These are phyloP conservation scores for Xylaria sp. DNA, from an alignment of 2,329 filamentous ascomycete species.

Conservation along the genomic window DNA sequence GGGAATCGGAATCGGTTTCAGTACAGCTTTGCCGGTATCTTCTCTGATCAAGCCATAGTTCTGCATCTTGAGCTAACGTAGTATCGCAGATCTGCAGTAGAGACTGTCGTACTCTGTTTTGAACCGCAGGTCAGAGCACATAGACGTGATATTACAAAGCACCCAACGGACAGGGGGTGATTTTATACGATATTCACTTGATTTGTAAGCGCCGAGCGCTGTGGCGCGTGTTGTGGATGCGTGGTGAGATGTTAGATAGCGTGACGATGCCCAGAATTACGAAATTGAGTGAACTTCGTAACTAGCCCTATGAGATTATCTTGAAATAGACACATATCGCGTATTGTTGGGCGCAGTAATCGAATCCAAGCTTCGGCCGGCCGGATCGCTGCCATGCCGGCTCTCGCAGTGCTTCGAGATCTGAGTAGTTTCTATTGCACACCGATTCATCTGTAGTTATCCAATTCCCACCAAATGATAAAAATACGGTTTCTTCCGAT, in stretches of 20 bases:
- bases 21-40: not conserved
- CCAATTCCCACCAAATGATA: too few relatives aligned
- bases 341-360: too few relatives aligned
- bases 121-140: not conserved
- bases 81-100: not conserved
- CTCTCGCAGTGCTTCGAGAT: too few relatives aligned
- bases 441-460: too few relatives aligned
- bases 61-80: not conserved
- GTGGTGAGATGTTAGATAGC: not conserved
- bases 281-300: too few relatives aligned
- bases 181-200: not conserved
- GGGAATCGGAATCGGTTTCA: slow-evolving; percentile 9
- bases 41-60: slow-evolving; percentile 17
- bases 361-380: too few relatives aligned
- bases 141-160: not conserved
- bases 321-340: too few relatives aligned
- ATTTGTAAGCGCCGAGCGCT: slow-evolving; percentile 1
- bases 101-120: not conserved
- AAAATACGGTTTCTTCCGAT: too few relatives aligned
- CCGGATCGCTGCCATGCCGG: too few relatives aligned
- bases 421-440: too few relatives aligned
- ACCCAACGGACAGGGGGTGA: not conserved
- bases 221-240: not conserved
- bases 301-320: too few relatives aligned
- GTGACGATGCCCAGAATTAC: not conserved